Percentiles rank a stretch among this genome's conserved stretches.
phyloP scores from a whole-genome alignment of 2,329 filamentous ascomycete genomes.

The Septoria petroselini region DNA sequence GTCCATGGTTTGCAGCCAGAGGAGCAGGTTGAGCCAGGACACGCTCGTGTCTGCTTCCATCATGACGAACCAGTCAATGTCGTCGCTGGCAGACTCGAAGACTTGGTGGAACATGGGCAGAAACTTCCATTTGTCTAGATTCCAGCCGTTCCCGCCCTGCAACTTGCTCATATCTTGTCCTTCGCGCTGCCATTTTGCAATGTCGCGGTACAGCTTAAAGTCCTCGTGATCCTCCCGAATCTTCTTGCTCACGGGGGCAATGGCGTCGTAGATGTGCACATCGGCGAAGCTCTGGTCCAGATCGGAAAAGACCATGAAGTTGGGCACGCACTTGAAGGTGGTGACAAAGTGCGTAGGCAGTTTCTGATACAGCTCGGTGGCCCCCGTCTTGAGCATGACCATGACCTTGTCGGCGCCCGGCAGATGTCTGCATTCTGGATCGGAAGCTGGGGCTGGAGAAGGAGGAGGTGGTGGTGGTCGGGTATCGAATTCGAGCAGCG shows the following conservation, averaged over 20 bases:
- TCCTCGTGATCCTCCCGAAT: slow-evolving; percentile 35
- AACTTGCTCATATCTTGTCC: slow-evolving; percentile 36
- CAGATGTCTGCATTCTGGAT: slow-evolving; percentile 25
- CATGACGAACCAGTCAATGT: slow-evolving; percentile 56
- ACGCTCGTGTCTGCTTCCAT: slow-evolving; percentile 56
- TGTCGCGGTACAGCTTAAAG: slow-evolving; percentile 37
- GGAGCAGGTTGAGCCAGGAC: slow-evolving; percentile 48
- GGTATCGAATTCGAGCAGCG: slow-evolving; percentile 3
- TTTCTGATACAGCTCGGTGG: slow-evolving; percentile 56
- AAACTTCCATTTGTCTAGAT: slow-evolving; percentile 58
- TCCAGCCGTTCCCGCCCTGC: slow-evolving; percentile 47
- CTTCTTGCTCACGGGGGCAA: slow-evolving; percentile 32
- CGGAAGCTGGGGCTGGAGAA: neutral
- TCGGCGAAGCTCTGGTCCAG: slow-evolving; percentile 47
- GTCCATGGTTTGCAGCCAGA: slow-evolving; percentile 51
- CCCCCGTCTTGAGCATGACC: slow-evolving; percentile 58
- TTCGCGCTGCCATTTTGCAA: slow-evolving; percentile 34
- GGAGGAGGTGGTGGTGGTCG: slow-evolving; percentile 8
- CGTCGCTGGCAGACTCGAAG: slow-evolving; percentile 45
- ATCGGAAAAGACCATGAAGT: slow-evolving; percentile 52
- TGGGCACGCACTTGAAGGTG: slow-evolving; percentile 50
- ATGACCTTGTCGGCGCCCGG: slow-evolving; percentile 50
- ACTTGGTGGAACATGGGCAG: slow-evolving; percentile 54
- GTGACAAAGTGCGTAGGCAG: slow-evolving; percentile 56
- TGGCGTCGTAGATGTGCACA: slow-evolving; percentile 39